Evolutionary conservation across 2,329 filamentous ascomycete genomes (phyloP).

Genomic region (Colletotrichum navitas): DNA sequence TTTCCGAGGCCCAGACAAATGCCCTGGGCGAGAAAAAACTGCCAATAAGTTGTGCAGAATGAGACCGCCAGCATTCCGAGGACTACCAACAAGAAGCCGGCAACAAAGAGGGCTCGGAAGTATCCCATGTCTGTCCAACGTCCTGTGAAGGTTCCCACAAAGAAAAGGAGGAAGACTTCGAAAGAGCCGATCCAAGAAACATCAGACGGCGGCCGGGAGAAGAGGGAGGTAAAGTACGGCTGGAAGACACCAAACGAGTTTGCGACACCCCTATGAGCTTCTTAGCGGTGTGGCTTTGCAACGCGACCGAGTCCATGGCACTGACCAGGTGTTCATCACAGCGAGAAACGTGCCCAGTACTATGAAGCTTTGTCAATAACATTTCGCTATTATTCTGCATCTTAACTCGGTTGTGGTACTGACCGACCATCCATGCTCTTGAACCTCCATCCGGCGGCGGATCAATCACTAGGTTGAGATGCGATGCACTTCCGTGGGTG

Average conservation of each 20-base stretch:
- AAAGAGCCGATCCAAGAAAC: slow-evolving; percentile 69
- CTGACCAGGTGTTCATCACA: slow-evolving; percentile 63
- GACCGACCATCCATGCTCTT: slow-evolving; percentile 61
- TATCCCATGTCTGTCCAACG: slow-evolving; percentile 67
- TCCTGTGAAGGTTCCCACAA: slow-evolving; percentile 66
- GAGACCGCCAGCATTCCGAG: slow-evolving; percentile 63
- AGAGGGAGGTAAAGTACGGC: slow-evolving; percentile 60
- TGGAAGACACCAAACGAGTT: slow-evolving; percentile 69
- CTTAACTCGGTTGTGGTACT: slow-evolving; percentile 39
- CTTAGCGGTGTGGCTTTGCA: not conserved
- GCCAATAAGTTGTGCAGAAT: slow-evolving; percentile 63
- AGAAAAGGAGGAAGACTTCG: slow-evolving; percentile 67
- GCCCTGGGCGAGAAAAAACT: slow-evolving; percentile 67
- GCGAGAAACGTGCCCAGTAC: slow-evolving; percentile 58
- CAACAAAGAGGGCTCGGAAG: slow-evolving; percentile 57
- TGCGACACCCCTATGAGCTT: slow-evolving; percentile 60
- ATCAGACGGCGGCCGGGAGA: slow-evolving; percentile 57
- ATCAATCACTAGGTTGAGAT: slow-evolving; percentile 56
- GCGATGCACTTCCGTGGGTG: slow-evolving; percentile 56
- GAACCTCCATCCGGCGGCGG: slow-evolving; percentile 65
- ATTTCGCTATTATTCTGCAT: no score
- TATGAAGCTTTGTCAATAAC: slow-evolving; percentile 34
- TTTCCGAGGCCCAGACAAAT: slow-evolving; percentile 68
- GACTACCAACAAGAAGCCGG: slow-evolving; percentile 57
- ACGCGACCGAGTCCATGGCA: not conserved